phyloP scores from a whole-genome alignment of 495 filamentous ascomycete genomes.

The Tricharina praecox region DNA sequence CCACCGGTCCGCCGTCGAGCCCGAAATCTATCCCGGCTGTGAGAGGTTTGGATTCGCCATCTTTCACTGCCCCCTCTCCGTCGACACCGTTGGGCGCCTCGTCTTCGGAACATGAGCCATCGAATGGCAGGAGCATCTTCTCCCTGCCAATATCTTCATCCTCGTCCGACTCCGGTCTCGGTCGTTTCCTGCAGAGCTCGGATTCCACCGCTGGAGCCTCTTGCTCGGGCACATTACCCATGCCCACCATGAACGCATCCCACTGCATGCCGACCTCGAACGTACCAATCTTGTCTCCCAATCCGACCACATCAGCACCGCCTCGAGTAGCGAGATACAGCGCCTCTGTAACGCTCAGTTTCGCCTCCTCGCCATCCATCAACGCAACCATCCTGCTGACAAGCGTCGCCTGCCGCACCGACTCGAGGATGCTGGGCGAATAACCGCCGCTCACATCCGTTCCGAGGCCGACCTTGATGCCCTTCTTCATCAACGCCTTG shows the following conservation, averaged over 20 bases:
- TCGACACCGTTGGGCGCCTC: background rate
- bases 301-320: constrained; percentile 59
- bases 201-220: background rate
- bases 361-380: constrained; percentile 30
- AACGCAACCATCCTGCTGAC: constrained; percentile 52
- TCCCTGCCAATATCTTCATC: constrained; percentile 21
- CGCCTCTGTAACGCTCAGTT: constrained; percentile 69
- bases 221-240: constrained; percentile 32
- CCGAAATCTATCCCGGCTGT: constrained; percentile 6
- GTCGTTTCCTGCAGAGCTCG: no score
- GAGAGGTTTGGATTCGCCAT: background rate
- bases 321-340: constrained; percentile 70
- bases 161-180: constrained; percentile 23
- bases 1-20: constrained; percentile 37
- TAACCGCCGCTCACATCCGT: constrained; percentile 86
- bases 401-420: constrained; percentile 58
- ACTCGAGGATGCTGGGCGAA: constrained; percentile 56
- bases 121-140: constrained; percentile 14
- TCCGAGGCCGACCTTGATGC: constrained; percentile 65
- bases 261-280: constrained; percentile 80
- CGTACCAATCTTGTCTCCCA: constrained; percentile 48
- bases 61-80: background rate
- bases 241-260: constrained; percentile 66
- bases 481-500: constrained; percentile 50
- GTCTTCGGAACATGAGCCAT: background rate